phyloP scores from a whole-genome alignment of 1,284 basidiomycete species.

The Pseudozyma thailandica region DNA sequence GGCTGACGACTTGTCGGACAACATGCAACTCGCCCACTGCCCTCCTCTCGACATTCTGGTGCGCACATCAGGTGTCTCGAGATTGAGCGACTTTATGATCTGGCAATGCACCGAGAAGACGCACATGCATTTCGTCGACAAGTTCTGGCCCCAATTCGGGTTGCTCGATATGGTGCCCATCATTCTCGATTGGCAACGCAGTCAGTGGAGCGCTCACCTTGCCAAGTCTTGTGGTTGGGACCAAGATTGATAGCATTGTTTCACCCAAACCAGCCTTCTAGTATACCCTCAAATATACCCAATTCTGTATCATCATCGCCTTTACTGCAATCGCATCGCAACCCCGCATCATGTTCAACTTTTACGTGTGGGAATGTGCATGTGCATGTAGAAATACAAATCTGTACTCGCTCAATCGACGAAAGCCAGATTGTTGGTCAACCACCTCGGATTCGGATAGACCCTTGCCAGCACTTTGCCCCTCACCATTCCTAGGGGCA shows the following conservation, averaged over 20 bases:
- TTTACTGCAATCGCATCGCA: neutral
- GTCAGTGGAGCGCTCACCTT: slow-evolving; percentile 25
- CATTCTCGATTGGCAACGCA: slow-evolving; percentile 82
- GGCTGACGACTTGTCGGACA: slow-evolving; percentile 19
- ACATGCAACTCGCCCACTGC: slow-evolving; percentile 72
- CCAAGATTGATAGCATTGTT: neutral
- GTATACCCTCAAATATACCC: slow-evolving; percentile 4
- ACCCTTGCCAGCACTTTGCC: slow-evolving; percentile 79
- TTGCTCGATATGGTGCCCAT: slow-evolving; percentile 86
- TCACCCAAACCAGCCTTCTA: neutral
- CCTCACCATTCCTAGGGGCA: slow-evolving; percentile 83
- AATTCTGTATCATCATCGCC: neutral
- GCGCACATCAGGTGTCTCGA: slow-evolving; percentile 88
- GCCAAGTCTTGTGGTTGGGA: slow-evolving; percentile 30
- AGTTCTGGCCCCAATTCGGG: slow-evolving; percentile 96
- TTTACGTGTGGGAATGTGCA: neutral
- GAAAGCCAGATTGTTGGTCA: slow-evolving; percentile 16
- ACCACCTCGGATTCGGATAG: slow-evolving; percentile 41
- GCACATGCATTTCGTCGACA: slow-evolving; percentile 88
- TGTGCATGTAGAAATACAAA: neutral
- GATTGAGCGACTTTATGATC: slow-evolving; percentile 89
- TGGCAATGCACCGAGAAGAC: slow-evolving; percentile 88
- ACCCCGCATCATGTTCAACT: slow-evolving; percentile 1
- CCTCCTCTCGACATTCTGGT: slow-evolving; percentile 90
- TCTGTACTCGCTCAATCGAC: slow-evolving; percentile 14